Evolutionary conservation across 1,139 yeast genomes (phyloP).

Genomic region (Candida neerlandica): DNA sequence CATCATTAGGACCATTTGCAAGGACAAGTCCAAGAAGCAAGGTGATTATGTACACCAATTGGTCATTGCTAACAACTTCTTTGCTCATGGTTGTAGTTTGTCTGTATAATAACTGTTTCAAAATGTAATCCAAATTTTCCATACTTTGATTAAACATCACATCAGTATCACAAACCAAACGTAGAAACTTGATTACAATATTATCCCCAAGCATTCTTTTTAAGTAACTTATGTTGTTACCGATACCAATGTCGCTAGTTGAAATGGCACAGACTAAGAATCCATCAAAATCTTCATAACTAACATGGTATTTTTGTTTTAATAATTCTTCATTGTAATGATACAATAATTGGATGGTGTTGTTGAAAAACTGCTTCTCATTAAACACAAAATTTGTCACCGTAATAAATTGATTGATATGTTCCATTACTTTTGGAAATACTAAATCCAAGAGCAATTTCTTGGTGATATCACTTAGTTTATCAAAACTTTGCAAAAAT

Average conservation of each 20-base stretch:
- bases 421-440: conserved; percentile 42
- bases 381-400: conserved; percentile 40
- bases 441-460: conserved; percentile 36
- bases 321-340: conserved; percentile 27
- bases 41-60: conserved; percentile 33
- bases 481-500: conserved; percentile 25
- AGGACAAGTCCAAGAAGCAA: conserved; percentile 35
- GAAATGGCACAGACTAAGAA: conserved; percentile 35
- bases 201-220: conserved; percentile 32
- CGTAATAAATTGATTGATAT: conserved; percentile 36
- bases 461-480: conserved; percentile 28
- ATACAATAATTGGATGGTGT: conserved; percentile 27
- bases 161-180: conserved; percentile 18
- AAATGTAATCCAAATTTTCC: conserved; percentile 22
- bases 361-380: conserved; percentile 34
- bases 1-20: conserved; percentile 16
- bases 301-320: conserved; percentile 28
- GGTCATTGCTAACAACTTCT: conserved; percentile 33
- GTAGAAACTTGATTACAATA: conserved; percentile 29
- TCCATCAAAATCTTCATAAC: conserved; percentile 26
- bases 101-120: conserved; percentile 43
- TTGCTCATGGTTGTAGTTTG: conserved; percentile 43
- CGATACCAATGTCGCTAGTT: conserved; percentile 32
- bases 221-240: conserved; percentile 19
- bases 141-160: conserved; percentile 8